Conservation (phyloP, 106 monocot genomes). For the Dactylorhiza incarnata region DNA sequence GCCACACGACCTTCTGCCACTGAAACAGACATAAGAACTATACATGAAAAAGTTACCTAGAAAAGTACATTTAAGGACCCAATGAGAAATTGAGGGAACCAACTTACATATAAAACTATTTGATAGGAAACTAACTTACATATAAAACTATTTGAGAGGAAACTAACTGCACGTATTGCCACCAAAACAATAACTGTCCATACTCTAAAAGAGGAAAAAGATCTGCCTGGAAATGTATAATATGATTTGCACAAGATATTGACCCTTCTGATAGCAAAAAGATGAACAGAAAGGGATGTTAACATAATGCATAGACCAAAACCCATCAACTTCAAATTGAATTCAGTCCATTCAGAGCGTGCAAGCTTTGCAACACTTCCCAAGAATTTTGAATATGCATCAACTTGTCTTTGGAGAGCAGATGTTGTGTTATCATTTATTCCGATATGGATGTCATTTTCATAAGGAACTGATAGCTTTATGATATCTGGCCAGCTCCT, state of each 20-base stretch:
- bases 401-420: slow-evolving; percentile 45
- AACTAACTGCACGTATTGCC: slow-evolving; percentile 66
- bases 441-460: slow-evolving; percentile 10
- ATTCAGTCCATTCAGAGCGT: slow-evolving; percentile 93
- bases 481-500: slow-evolving; percentile 37
- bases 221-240: slow-evolving; percentile 1
- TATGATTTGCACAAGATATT: slow-evolving; percentile 9
- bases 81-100: slow-evolving; percentile 3
- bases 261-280: slow-evolving; percentile 30
- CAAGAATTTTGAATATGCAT: slow-evolving; percentile 76
- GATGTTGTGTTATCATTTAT: slow-evolving; percentile 11
- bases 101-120: slow-evolving; percentile 97
- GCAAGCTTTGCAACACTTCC: slow-evolving; percentile 80
- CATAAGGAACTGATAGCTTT: slow-evolving; percentile 12
- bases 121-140: slow-evolving; percentile 87
- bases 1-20: slow-evolving; percentile 91
- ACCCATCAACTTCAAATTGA: slow-evolving; percentile 74
- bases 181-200: slow-evolving; percentile 32
- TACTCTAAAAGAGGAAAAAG: slow-evolving; percentile 12
- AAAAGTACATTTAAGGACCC: slow-evolving; percentile 2
- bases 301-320: slow-evolving; percentile 57
- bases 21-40: slow-evolving; percentile 13
- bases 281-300: slow-evolving; percentile 48
- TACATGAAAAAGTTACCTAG: not conserved
- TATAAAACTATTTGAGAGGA: slow-evolving; percentile 96